Evolutionary conservation across 345 rosid genomes (phyloP), one percentile per base, ranked within the genome.

Genomic region (Erucastrum elatum): DNA sequence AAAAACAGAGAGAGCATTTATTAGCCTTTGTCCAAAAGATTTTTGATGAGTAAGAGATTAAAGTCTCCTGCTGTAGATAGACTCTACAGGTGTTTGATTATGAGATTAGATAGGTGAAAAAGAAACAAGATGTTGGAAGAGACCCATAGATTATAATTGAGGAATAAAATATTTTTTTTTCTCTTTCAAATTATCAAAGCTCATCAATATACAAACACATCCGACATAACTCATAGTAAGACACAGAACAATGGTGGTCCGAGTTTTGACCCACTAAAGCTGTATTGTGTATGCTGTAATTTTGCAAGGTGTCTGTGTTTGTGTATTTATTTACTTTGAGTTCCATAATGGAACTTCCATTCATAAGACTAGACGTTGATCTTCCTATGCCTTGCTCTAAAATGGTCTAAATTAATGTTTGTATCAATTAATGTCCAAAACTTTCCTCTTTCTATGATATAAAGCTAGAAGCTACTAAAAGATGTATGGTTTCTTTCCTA

Each of bases 191-290:
- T 63, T 59, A 71, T 35, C 71, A 65, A 46, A 79, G 41, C 72
- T 60, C 70, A 74, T 79, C 82, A 68, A 62, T 59, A n/a, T 12
- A 62, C 49, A 46, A 16, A 74, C 75, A 74, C 59, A 21, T 74
- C 82, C 75, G 79, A 75, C 79, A 68, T 68, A 79, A 68, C 75
- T 79, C 78, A 66, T 79, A 74, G 82, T 13, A 63, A 70, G 75
- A 75, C 25, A 39, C 71, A 79, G 79, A 80, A 69, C 79, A 80
- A 62, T 21, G 76, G 83, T 75, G 83, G 83, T 80, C 83, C 79
- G 75, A 53, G 79, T 74, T 74, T 74, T 74, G 79, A 74, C 79
- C 71, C 79, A 75, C 66, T 74, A 5, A 80, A 67, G 74, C 74
- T 78, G 64, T 66, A n/a, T 78, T 67, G 37, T 60, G 61, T 66